A percentile compares a stretch with the other conserved stretches of the same genome.
Evolutionary conservation across 2,329 filamentous ascomycete genomes (phyloP).

Genomic region (Simplicillium aogashimaense): DNA sequence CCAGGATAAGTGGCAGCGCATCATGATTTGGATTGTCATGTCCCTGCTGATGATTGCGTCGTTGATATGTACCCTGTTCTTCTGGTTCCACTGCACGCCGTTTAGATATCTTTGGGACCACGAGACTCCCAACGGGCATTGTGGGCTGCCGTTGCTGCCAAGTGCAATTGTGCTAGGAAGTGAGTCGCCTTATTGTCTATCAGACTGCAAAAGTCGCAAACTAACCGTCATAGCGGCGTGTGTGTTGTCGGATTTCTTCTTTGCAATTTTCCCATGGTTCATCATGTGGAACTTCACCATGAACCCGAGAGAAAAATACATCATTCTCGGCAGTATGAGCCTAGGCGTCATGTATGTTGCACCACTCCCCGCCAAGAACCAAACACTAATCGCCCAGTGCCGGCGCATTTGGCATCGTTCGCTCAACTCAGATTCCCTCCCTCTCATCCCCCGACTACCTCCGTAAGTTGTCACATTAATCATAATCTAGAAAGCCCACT

Average conservation of each 20-base stretch:
- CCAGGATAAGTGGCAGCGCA: slow-evolving; percentile 15
- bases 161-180: neutral
- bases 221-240: neutral
- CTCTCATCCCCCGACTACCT: slow-evolving; percentile 14
- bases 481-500: no score
- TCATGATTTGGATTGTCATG: slow-evolving; percentile 18
- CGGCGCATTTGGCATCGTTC: slow-evolving; percentile 17
- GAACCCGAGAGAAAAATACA: slow-evolving; percentile 31
- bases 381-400: slow-evolving; percentile 9
- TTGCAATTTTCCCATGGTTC: slow-evolving; percentile 30
- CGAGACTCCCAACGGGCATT: neutral
- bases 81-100: slow-evolving; percentile 6
- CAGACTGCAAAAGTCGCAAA: no score
- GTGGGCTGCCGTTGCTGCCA: slow-evolving; percentile 3
- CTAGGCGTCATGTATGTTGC: slow-evolving; percentile 27
- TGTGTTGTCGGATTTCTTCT: slow-evolving; percentile 26
- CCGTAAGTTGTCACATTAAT: slow-evolving; percentile 1
- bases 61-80: neutral
- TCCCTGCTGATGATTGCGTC: slow-evolving; percentile 2
- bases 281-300: slow-evolving; percentile 33
- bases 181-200: no score
- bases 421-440: slow-evolving; percentile 17
- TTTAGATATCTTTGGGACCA: slow-evolving; percentile 5
- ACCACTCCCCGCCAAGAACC: no score
- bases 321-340: slow-evolving; percentile 30